Percentiles rank a stretch among this genome's conserved stretches.
Conservation (phyloP, 2,329 filamentous ascomycete species). For the Trichoderma sp. region DNA sequence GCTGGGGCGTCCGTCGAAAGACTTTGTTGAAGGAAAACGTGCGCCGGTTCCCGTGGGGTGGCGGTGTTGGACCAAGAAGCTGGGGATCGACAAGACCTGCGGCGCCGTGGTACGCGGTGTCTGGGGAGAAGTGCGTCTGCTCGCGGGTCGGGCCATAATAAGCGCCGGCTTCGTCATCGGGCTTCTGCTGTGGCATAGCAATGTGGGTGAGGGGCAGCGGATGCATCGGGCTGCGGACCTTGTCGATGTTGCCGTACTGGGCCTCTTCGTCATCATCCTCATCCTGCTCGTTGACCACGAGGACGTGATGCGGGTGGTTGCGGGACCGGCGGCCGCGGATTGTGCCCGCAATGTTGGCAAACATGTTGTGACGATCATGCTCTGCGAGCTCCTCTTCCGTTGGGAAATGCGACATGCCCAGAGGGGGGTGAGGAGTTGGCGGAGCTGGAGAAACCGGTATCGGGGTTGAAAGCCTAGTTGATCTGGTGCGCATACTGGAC, state of each 20-base stretch:
- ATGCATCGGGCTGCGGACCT: slow-evolving; percentile 55
- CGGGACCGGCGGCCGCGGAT: slow-evolving; percentile 36
- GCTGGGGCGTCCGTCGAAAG: slow-evolving; percentile 53
- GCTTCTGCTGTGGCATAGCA: slow-evolving; percentile 47
- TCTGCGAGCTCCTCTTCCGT: slow-evolving; percentile 58
- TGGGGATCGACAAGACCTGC: slow-evolving; percentile 32
- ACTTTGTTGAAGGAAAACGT: slow-evolving; percentile 94
- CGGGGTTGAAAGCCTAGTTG: slow-evolving; percentile 29
- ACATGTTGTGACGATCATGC: slow-evolving; percentile 47
- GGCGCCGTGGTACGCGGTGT: slow-evolving; percentile 51
- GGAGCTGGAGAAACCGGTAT: slow-evolving; percentile 22
- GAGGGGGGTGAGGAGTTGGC: slow-evolving; percentile 36
- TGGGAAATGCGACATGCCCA: slow-evolving; percentile 86
- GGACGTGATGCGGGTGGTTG: slow-evolving; percentile 31
- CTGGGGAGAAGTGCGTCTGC: slow-evolving; percentile 46
- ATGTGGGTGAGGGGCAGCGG: slow-evolving; percentile 64
- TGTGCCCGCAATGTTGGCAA: slow-evolving; percentile 58
- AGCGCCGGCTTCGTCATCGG: slow-evolving; percentile 41
- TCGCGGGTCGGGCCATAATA: slow-evolving; percentile 41
- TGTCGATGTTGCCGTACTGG: slow-evolving; percentile 35
- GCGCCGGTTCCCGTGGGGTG: slow-evolving; percentile 59
- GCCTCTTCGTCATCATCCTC: slow-evolving; percentile 27
- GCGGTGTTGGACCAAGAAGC: slow-evolving; percentile 56
- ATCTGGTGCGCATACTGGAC: slow-evolving; percentile 31
- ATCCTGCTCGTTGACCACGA: slow-evolving; percentile 31